Conservation (phyloP, 106 monocot genomes). For the Gastrodia elata region DNA sequence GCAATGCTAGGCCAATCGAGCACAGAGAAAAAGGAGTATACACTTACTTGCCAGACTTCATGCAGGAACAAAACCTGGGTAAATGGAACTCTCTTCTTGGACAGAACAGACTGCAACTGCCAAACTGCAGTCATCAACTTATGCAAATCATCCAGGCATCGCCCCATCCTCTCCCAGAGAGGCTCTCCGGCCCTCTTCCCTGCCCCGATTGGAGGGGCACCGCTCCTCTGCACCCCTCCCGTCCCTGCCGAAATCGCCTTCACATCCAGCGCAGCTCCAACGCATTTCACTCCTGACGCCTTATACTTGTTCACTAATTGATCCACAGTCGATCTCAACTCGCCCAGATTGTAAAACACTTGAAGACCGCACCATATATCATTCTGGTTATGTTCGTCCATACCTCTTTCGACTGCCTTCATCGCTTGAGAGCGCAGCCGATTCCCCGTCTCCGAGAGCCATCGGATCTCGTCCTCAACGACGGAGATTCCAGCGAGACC, state of each 20-base stretch:
- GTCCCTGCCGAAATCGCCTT: conserved; percentile 78
- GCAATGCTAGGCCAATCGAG: background rate
- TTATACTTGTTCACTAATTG: conserved; percentile 65
- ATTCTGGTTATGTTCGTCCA: conserved; percentile 87
- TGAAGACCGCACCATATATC: conserved; percentile 94
- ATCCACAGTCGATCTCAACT: conserved; percentile 68
- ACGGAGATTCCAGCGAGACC: conserved; percentile 54
- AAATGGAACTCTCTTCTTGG: conserved; percentile 85
- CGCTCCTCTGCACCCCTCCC: conserved; percentile 81
- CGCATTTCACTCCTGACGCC: conserved; percentile 61
- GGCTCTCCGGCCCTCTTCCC: conserved; percentile 72
- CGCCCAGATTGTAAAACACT: conserved; percentile 95
- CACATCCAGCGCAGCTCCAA: conserved; percentile 70
- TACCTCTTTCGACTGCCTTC: conserved; percentile 66
- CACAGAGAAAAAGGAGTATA: background rate
- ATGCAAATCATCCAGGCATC: conserved; percentile 84
- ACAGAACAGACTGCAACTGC: conserved; percentile 83
- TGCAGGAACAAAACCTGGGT: conserved; percentile 86
- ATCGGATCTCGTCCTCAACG: conserved; percentile 81
- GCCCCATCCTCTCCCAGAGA: conserved; percentile 83
- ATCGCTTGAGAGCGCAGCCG: conserved; percentile 64
- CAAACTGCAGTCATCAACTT: conserved; percentile 71
- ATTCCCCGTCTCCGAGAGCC: conserved; percentile 47
- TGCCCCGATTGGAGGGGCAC: conserved; percentile 85
- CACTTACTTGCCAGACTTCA: conserved; percentile 90